Conservation (phyloP, 768 basidiomycete genomes). For the Xanthoconium stramineum region DNA sequence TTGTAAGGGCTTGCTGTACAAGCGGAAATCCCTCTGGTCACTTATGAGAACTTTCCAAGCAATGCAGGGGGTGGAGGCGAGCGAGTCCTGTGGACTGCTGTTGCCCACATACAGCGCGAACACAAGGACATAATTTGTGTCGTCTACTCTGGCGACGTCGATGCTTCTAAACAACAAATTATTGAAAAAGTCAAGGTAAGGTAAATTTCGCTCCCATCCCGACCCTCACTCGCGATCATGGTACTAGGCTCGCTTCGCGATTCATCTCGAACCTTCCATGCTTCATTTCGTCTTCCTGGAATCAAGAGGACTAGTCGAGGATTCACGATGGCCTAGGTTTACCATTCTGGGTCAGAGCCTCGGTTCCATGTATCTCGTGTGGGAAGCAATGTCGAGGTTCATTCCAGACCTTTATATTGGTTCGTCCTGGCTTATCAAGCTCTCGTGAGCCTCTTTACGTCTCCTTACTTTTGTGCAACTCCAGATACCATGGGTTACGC, state of each 20-base stretch:
- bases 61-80: slow-evolving; percentile 98
- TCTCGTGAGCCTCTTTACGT: background rate
- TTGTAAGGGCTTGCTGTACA: background rate
- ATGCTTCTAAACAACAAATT: slow-evolving; percentile 77
- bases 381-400: slow-evolving; percentile 75
- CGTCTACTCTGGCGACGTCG: slow-evolving; percentile 87
- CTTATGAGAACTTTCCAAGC: slow-evolving; percentile 46
- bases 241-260: slow-evolving; percentile 74
- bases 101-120: slow-evolving; percentile 68
- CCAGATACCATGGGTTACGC: slow-evolving; percentile 98
- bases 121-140: slow-evolving; percentile 65
- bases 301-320: slow-evolving; percentile 72
- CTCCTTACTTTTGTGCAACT: slow-evolving; percentile 1
- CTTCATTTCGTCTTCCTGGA: slow-evolving; percentile 82
- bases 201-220: background rate
- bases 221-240: background rate
- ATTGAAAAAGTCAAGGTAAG: slow-evolving; percentile 75
- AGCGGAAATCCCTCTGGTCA: background rate
- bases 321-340: slow-evolving; percentile 81
- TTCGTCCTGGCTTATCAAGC: slow-evolving; percentile 31
- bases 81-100: slow-evolving; percentile 90
- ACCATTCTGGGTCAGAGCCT: slow-evolving; percentile 90
- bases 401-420: slow-evolving; percentile 92
- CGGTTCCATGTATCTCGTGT: slow-evolving; percentile 80
- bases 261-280: slow-evolving; percentile 57